Percentiles rank a stretch among this genome's conserved stretches.
Conservation (phyloP, 2,329 filamentous ascomycete genomes). For the Calonectria naviculata region DNA sequence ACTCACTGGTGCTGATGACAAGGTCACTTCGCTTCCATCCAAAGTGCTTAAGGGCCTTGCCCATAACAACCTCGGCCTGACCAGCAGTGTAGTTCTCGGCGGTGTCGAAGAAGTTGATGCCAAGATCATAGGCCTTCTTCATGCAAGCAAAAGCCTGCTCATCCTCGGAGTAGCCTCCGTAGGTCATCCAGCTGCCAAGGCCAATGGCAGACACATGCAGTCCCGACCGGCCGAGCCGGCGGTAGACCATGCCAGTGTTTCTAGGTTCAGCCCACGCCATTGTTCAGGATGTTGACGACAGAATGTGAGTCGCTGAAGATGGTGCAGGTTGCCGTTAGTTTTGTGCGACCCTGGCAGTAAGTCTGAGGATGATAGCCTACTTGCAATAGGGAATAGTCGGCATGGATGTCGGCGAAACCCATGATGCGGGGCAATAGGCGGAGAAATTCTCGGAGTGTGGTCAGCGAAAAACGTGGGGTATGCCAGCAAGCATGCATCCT, state of each 20-base stretch:
- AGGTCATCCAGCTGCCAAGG: constrained; percentile 74
- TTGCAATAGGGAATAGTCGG: not conserved
- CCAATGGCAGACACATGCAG: constrained; percentile 76
- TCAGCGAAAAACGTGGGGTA: constrained; percentile 22
- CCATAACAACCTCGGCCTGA: constrained; percentile 73
- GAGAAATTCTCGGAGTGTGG: constrained; percentile 39
- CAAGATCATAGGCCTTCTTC: constrained; percentile 70
- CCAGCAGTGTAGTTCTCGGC: constrained; percentile 71
- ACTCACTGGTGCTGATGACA: constrained; percentile 66
- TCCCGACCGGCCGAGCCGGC: constrained; percentile 62
- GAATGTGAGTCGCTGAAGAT: not conserved
- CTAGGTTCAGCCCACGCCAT: constrained; percentile 58
- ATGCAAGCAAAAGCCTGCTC: constrained; percentile 71
- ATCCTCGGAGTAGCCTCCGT: constrained; percentile 73
- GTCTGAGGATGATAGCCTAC: constrained; percentile 6
- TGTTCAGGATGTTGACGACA: constrained; percentile 26
- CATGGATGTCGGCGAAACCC: no score
- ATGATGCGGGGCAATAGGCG: constrained; percentile 17
- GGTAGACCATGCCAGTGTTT: constrained; percentile 57
- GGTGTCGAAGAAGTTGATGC: constrained; percentile 73
- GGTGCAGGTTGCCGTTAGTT: not conserved
- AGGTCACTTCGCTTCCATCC: constrained; percentile 71
- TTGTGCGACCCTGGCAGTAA: constrained; percentile 13
- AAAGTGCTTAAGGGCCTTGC: constrained; percentile 69
- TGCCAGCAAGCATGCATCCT: not conserved